phyloP scores from a whole-genome alignment of 2,329 filamentous ascomycete genomes.

The Xylariaceae sp. region DNA sequence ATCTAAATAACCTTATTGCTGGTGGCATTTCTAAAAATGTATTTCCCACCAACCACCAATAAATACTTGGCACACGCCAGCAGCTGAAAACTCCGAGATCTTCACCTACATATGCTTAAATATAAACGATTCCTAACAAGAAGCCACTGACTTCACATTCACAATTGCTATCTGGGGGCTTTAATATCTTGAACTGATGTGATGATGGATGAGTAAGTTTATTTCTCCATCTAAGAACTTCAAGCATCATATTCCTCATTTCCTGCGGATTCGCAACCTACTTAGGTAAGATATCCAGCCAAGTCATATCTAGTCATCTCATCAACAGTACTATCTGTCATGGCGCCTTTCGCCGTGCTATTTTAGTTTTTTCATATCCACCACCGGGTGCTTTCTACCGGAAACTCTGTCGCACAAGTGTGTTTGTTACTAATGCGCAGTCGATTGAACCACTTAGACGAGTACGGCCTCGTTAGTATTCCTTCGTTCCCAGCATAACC shows the following conservation, averaged over 20 bases:
- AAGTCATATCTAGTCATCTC: no score
- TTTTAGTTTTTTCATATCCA: neutral
- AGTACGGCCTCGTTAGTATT: no score
- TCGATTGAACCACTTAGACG: neutral
- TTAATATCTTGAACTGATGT: no score
- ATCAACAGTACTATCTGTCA: no score
- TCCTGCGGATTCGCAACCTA: neutral
- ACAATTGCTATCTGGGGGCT: no score
- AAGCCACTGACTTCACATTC: no score
- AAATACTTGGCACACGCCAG: no score
- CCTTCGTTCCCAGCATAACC: neutral
- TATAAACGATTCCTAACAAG: no score
- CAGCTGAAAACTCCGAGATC: neutral
- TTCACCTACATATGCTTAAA: no score
- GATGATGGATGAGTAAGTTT: no score
- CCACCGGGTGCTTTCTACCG: neutral
- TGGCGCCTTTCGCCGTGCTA: neutral
- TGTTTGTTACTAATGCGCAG: neutral
- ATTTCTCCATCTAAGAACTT: neutral
- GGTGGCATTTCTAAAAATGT: conserved; percentile 28
- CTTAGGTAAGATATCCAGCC: no score
- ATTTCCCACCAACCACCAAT: conserved; percentile 16
- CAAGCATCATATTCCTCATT: neutral
- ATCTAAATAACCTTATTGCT: conserved; percentile 23
- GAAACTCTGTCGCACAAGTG: neutral